Conservation (phyloP, 1,284 basidiomycete genomes). For the Ganoderma boninense region DNA sequence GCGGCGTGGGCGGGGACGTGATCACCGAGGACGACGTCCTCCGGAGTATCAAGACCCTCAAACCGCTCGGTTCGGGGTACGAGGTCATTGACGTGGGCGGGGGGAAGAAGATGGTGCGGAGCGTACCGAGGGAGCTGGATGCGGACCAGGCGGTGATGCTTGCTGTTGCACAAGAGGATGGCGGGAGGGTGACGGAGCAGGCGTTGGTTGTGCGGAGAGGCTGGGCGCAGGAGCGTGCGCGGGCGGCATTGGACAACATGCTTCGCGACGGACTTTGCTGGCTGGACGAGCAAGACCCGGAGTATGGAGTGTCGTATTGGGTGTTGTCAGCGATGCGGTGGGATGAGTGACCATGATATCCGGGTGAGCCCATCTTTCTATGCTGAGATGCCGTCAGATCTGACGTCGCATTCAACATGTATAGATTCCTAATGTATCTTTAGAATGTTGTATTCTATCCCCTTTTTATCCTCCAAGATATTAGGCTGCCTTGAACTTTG, state of each 20-base stretch:
- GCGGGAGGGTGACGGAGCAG: constrained; percentile 71
- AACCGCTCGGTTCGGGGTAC: constrained; percentile 91
- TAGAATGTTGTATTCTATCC: not conserved
- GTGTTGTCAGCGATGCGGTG: constrained; percentile 84
- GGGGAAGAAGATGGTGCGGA: constrained; percentile 75
- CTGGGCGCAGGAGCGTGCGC: constrained; percentile 83
- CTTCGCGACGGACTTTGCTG: constrained; percentile 93
- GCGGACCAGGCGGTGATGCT: constrained; percentile 84
- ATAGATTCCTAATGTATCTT: not conserved
- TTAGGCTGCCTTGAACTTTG: not conserved
- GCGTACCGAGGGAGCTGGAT: constrained; percentile 82
- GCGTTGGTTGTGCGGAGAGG: constrained; percentile 65
- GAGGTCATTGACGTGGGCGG: constrained; percentile 77
- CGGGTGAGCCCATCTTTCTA: not conserved
- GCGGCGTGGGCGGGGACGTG: constrained; percentile 69
- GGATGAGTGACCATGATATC: constrained; percentile 56
- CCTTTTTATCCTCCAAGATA: not conserved
- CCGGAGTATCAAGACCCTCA: constrained; percentile 87
- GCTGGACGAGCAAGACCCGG: constrained; percentile 88
- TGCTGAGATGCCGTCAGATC: not conserved
- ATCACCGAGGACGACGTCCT: constrained; percentile 88
- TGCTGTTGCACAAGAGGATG: constrained; percentile 73
- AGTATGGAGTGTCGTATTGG: constrained; percentile 76
- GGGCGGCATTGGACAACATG: constrained; percentile 88
- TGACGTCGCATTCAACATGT: not conserved